These are phyloP conservation scores for Toxoplasma gondii DNA, from an alignment of 169 alveolate species.

Conservation along the genomic window DNA sequence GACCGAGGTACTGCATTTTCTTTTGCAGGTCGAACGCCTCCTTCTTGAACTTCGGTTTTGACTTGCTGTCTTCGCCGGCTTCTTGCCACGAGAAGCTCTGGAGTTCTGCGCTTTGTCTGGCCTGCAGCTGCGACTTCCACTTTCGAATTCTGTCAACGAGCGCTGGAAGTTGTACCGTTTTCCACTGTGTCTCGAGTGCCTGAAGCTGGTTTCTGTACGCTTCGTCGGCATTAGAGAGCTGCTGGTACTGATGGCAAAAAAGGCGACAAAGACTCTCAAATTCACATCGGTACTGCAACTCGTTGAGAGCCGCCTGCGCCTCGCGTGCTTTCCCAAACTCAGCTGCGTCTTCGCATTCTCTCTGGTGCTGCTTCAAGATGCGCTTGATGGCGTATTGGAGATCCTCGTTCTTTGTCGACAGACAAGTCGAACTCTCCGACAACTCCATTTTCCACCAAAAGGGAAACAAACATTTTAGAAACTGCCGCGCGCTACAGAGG, in stretches of 20 bases:
- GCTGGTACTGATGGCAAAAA: constrained; percentile 12
- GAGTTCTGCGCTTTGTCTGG: neutral
- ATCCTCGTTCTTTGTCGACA: neutral
- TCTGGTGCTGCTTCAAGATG: constrained; percentile 34
- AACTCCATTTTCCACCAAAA: neutral
- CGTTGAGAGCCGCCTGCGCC: constrained; percentile 17
- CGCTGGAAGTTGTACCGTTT: constrained; percentile 10
- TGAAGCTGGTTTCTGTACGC: constrained; percentile 9
- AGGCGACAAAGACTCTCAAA: constrained; percentile 29
- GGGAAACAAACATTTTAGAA: neutral
- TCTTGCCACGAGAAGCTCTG: neutral
- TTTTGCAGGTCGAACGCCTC: constrained; percentile 38
- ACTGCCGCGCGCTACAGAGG: too few relatives aligned
- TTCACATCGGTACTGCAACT: constrained; percentile 25
- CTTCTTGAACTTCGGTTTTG: neutral
- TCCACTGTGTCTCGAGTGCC: neutral
- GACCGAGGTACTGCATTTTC: constrained; percentile 23
- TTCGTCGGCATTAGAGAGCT: neutral
- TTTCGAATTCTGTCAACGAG: neutral
- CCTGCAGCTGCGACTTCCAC: constrained; percentile 7
- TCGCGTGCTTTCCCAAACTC: constrained; percentile 36
- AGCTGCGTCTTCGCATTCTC: constrained; percentile 36
- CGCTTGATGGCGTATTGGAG: constrained; percentile 17
- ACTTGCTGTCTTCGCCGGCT: constrained; percentile 4
- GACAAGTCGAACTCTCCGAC: neutral